Evolutionary conservation across 306 rosid genomes (phyloP).

Genomic region (Benincasa hispida): DNA sequence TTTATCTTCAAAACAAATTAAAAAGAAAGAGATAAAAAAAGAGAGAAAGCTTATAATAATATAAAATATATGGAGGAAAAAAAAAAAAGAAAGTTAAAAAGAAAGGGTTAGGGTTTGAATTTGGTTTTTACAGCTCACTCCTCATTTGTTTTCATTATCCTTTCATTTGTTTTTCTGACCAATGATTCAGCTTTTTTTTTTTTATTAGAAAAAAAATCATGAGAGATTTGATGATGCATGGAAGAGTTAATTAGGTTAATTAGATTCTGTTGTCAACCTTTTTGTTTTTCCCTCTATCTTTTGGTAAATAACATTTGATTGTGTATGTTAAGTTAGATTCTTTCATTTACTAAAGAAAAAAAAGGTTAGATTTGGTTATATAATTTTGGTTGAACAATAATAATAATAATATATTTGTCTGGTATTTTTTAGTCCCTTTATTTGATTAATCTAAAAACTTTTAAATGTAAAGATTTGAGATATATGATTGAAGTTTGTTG

Average conservation of each 20-base stretch:
- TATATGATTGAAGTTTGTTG: too few species aligned
- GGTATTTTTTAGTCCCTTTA: too few species aligned
- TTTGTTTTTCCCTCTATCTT: neutral
- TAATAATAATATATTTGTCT: too few species aligned
- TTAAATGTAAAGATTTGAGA: too few species aligned
- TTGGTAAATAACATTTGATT: neutral
- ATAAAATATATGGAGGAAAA: neutral
- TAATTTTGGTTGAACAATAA: neutral
- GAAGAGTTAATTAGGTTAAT: neutral
- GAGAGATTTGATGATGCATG: neutral
- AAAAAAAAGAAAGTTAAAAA: neutral
- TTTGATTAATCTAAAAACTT: too few species aligned
- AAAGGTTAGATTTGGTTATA: too few species aligned
- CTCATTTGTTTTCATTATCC: slow-evolving; percentile 11
- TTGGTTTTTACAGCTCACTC: slow-evolving; percentile 27
- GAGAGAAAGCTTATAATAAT: neutral
- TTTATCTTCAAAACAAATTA: neutral
- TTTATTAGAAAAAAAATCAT: neutral
- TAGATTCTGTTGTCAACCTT: neutral
- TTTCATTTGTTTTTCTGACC: neutral
- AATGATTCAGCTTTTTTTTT: neutral
- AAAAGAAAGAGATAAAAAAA: neutral
- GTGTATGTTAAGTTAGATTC: neutral
- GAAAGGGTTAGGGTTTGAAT: neutral
- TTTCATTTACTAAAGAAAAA: neutral